phyloP scores from a whole-genome alignment of 371 early-diverging fungal species.

The Blakeslea trispora region DNA sequence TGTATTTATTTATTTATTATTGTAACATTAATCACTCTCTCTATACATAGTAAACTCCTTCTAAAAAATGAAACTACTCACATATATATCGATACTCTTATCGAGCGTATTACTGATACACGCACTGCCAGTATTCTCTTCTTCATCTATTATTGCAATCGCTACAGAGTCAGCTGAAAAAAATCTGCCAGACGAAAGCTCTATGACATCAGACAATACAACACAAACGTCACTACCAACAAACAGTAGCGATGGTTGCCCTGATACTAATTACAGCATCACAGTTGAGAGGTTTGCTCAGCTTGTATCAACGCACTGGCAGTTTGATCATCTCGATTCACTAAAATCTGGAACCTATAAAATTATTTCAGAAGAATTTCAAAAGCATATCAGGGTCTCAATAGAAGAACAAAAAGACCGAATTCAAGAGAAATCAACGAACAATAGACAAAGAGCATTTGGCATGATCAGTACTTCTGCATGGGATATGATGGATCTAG shows the following conservation, averaged over 20 bases:
- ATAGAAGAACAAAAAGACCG: conserved; percentile 10
- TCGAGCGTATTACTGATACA: conserved; percentile 1
- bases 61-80: conserved; percentile 11
- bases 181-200: conserved; percentile 4
- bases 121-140: conserved; percentile 13
- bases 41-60: neutral
- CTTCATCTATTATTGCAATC: conserved; percentile 2
- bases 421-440: neutral
- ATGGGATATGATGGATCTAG: conserved; percentile 37
- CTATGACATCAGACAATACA: conserved; percentile 1
- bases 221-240: neutral
- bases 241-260: conserved; percentile 5
- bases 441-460: conserved; percentile 17
- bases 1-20: neutral
- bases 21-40: conserved; percentile 19
- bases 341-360: conserved; percentile 34
- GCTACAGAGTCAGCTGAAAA: conserved; percentile 5
- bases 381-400: conserved; percentile 33
- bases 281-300: conserved; percentile 41
- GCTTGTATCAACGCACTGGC: conserved; percentile 44
- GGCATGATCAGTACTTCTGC: neutral
- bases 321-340: conserved; percentile 45
- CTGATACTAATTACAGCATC: conserved; percentile 13
- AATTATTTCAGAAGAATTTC: conserved; percentile 33
- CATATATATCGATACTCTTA: conserved; percentile 12